phyloP scores from a whole-genome alignment of 2,329 filamentous ascomycete genomes.

The Aspergillus sp. region DNA sequence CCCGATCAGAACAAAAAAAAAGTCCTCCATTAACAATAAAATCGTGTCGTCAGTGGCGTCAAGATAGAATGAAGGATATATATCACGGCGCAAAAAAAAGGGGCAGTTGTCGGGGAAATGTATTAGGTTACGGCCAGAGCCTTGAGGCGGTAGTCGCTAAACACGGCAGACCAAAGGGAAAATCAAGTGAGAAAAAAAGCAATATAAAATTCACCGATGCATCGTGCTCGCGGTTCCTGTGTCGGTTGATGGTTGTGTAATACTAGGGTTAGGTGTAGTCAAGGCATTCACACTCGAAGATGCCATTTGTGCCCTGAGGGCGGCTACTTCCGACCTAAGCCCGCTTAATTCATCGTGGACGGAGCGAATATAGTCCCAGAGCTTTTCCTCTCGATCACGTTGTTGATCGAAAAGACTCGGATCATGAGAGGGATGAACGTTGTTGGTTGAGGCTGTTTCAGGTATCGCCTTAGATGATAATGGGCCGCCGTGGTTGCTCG shows the following conservation, averaged over 20 bases:
- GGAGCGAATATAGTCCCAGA: slow-evolving; percentile 46
- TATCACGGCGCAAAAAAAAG: slow-evolving; percentile 8
- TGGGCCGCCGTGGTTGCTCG: slow-evolving; percentile 34
- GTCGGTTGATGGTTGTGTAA: slow-evolving; percentile 16
- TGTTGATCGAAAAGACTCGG: slow-evolving; percentile 27
- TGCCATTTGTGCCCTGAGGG: slow-evolving; percentile 42
- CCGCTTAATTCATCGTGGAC: slow-evolving; percentile 43
- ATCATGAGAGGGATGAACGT: slow-evolving; percentile 22
- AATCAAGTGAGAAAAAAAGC: neutral
- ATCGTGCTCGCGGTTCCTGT: slow-evolving; percentile 8
- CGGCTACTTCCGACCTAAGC: slow-evolving; percentile 43
- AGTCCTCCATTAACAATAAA: slow-evolving; percentile 4
- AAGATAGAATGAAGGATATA: slow-evolving; percentile 9
- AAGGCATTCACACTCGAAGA: slow-evolving; percentile 26
- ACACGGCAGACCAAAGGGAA: neutral
- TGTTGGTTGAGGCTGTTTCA: slow-evolving; percentile 26
- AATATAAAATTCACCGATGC: slow-evolving; percentile 19
- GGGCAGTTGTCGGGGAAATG: slow-evolving; percentile 2
- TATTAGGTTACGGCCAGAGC: slow-evolving; percentile 2
- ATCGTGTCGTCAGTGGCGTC: slow-evolving; percentile 12
- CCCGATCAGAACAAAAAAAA: slow-evolving; percentile 2
- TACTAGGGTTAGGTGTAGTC: slow-evolving; percentile 17
- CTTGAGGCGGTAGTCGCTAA: neutral
- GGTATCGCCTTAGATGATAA: slow-evolving; percentile 25
- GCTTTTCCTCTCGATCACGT: slow-evolving; percentile 38